Percentiles rank a stretch among this genome's conserved stretches.
Evolutionary conservation across 2,329 filamentous ascomycete genomes (phyloP).

Genomic region (Cordyceps cicadae): DNA sequence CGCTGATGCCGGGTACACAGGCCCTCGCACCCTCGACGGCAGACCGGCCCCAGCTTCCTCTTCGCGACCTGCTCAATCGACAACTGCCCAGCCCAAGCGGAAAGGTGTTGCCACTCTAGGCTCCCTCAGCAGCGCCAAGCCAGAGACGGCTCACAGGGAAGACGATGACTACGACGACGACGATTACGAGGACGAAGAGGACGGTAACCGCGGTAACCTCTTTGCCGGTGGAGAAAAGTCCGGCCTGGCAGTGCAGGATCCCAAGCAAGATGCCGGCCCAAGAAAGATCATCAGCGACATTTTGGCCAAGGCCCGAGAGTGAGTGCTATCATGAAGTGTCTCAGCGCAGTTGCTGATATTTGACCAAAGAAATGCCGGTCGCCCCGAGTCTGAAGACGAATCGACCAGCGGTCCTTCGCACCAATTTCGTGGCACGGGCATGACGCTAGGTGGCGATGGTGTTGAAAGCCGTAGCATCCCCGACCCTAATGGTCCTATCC

Average conservation of each 20-base stretch:
- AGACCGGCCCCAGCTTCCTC: slow-evolving; percentile 43
- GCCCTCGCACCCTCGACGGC: slow-evolving; percentile 55
- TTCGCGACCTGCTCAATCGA: slow-evolving; percentile 27
- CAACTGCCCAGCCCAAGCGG: slow-evolving; percentile 38
- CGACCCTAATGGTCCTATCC: slow-evolving; percentile 39
- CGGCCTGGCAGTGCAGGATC: slow-evolving; percentile 59
- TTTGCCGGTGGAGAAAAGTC: slow-evolving; percentile 86
- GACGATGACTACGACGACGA: slow-evolving; percentile 51
- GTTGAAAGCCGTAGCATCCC: slow-evolving; percentile 60
- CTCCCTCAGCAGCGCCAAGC: slow-evolving; percentile 39
- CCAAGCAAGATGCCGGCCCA: slow-evolving; percentile 40
- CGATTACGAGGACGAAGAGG: slow-evolving; percentile 46
- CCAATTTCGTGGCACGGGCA: slow-evolving; percentile 61
- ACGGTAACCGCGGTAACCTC: slow-evolving; percentile 55
- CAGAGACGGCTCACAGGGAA: slow-evolving; percentile 41
- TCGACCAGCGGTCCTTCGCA: slow-evolving; percentile 42
- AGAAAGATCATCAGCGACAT: slow-evolving; percentile 55
- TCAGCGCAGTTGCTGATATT: neutral
- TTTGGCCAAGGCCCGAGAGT: slow-evolving; percentile 56
- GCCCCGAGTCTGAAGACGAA: slow-evolving; percentile 42
- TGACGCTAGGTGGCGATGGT: slow-evolving; percentile 72
- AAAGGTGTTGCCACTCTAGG: slow-evolving; percentile 54
- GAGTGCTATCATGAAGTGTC: slow-evolving; percentile 18
- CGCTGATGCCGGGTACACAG: slow-evolving; percentile 37
- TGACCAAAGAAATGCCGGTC: slow-evolving; percentile 47